These are phyloP conservation scores for Cystobasidium onofrii DNA, from an alignment of 768 basidiomycete species.

Conservation along the genomic window DNA sequence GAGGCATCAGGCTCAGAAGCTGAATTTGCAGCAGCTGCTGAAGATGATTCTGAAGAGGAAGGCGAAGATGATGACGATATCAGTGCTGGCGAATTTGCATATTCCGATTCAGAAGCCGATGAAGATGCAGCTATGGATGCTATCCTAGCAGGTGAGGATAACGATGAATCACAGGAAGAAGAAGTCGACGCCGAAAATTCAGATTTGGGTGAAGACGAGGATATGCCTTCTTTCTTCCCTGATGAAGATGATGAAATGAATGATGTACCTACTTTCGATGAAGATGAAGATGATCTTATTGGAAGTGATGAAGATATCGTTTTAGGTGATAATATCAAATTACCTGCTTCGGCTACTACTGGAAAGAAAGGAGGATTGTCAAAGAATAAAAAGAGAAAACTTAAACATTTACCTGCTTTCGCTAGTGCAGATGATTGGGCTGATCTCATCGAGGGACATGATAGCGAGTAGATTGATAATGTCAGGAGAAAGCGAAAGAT, in stretches of 20 bases:
- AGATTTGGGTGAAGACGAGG: conserved; percentile 18
- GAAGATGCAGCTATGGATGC: conserved; percentile 12
- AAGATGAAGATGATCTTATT: conserved; percentile 38
- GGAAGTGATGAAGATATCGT: conserved; percentile 36
- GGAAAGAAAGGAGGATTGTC: background rate
- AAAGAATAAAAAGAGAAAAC: conserved; percentile 37
- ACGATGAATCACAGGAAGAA: conserved; percentile 29
- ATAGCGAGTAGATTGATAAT: conserved; percentile 11
- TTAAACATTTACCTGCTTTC: conserved; percentile 41
- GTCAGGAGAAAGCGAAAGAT: too few species aligned
- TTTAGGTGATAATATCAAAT: background rate
- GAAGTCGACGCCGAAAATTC: conserved; percentile 28
- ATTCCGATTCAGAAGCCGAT: conserved; percentile 4
- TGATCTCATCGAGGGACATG: conserved; percentile 36
- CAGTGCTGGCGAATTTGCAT: background rate
- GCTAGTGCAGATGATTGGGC: conserved; percentile 41
- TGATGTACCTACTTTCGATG: conserved; percentile 28
- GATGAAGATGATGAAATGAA: conserved; percentile 34
- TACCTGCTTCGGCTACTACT: background rate
- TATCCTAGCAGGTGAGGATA: conserved; percentile 9
- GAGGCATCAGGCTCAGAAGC: background rate
- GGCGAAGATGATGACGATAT: conserved; percentile 25
- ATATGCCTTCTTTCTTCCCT: conserved; percentile 35
- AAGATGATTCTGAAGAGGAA: conserved; percentile 17
- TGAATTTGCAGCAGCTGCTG: background rate